A percentile compares a stretch with the other conserved stretches of the same genome.
Evolutionary conservation across 768 basidiomycete species (phyloP).

Genomic region (Trametes meyenii): DNA sequence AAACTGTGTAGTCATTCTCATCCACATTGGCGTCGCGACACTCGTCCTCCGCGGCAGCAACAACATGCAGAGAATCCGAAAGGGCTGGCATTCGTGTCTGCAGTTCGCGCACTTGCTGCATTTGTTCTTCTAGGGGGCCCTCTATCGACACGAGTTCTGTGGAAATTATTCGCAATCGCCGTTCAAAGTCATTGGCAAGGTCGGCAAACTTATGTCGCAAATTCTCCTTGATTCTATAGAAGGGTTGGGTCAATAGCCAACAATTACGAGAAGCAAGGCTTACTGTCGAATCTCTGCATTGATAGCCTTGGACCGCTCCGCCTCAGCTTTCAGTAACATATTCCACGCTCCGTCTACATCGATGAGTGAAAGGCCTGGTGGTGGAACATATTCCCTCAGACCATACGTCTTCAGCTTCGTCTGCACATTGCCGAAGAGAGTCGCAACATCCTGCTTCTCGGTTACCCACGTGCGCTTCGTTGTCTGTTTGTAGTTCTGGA

Average conservation of each 20-base stretch:
- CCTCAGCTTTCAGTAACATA: constrained; percentile 71
- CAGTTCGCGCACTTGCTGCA: constrained; percentile 63
- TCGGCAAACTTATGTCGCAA: constrained; percentile 78
- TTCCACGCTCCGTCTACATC: constrained; percentile 85
- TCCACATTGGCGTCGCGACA: constrained; percentile 91
- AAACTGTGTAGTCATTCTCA: constrained; percentile 94
- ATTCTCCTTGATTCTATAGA: constrained; percentile 74
- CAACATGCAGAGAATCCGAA: constrained; percentile 52
- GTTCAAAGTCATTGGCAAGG: constrained; percentile 76
- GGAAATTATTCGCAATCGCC: constrained; percentile 64
- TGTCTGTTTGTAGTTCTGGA: constrained; percentile 82
- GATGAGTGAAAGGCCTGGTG: constrained; percentile 62
- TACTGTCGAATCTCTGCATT: constrained; percentile 90
- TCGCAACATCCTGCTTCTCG: constrained; percentile 85
- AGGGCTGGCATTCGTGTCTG: constrained; percentile 70
- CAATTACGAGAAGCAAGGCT: constrained; percentile 32
- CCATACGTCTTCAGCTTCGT: constrained; percentile 93
- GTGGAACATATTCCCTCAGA: constrained; percentile 81
- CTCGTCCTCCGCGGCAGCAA: constrained; percentile 69
- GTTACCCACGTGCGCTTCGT: constrained; percentile 87
- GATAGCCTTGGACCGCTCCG: constrained; percentile 74
- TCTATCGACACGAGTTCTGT: constrained; percentile 73
- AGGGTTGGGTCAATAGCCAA: not conserved
- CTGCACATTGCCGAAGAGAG: constrained; percentile 90
- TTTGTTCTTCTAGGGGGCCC: constrained; percentile 83